phyloP scores from a whole-genome alignment of 2,329 filamentous ascomycete genomes.

The Colletotrichum sp. region DNA sequence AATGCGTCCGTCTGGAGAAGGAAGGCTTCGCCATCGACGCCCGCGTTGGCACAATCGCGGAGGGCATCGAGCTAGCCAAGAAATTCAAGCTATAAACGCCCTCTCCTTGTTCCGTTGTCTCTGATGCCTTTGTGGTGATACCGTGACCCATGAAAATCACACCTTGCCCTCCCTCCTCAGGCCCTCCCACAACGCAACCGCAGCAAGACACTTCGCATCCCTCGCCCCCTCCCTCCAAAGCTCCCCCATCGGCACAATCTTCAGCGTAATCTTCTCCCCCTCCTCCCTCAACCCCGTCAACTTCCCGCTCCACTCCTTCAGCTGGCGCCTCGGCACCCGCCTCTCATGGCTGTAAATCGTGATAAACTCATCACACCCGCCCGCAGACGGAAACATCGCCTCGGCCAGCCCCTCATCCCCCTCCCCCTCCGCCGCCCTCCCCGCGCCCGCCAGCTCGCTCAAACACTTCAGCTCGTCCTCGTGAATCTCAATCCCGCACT shows the following conservation, averaged over 20 bases:
- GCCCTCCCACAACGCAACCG: conserved; percentile 63
- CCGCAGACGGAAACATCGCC: conserved; percentile 62
- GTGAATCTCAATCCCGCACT: conserved; percentile 58
- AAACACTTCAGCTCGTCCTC: conserved; percentile 52
- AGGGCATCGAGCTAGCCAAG: conserved; percentile 77
- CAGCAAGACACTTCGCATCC: conserved; percentile 64
- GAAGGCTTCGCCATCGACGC: conserved; percentile 82
- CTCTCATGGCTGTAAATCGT: conserved; percentile 62
- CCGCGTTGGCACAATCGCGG: conserved; percentile 76
- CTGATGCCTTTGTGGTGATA: neutral
- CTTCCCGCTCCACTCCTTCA: conserved; percentile 60
- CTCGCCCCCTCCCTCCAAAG: conserved; percentile 62
- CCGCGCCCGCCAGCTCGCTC: conserved; percentile 50
- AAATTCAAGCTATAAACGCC: conserved; percentile 44
- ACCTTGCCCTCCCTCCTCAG: conserved; percentile 52
- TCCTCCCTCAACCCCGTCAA: conserved; percentile 61
- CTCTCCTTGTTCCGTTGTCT: neutral
- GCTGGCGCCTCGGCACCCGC: conserved; percentile 50
- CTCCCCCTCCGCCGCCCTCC: conserved; percentile 23
- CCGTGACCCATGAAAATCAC: conserved; percentile 10
- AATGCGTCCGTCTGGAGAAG: conserved; percentile 68
- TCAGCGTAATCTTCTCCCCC: conserved; percentile 67
- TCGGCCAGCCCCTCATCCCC: conserved; percentile 39
- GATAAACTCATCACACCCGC: conserved; percentile 65
- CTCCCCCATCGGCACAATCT: conserved; percentile 59